A percentile compares a stretch with the other conserved stretches of the same genome.
Conservation (phyloP, 1,139 yeast species). For the Kurtzmaniella natalensis region DNA sequence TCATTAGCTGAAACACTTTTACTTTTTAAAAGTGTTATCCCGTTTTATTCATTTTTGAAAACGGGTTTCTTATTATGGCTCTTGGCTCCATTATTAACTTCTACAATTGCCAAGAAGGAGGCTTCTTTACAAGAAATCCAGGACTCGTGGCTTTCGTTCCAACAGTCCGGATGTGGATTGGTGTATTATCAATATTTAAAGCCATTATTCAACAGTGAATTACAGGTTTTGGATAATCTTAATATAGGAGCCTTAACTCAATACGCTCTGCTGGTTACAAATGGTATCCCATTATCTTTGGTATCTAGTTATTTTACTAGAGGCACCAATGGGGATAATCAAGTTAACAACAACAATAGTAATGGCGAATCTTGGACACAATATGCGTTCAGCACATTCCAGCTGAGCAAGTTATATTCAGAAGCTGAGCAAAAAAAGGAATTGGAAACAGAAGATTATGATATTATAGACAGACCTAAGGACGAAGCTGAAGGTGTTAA, state of each 20-base stretch:
- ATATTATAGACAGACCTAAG: constrained; percentile 36
- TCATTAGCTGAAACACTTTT: constrained; percentile 29
- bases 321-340: no score
- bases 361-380: no score
- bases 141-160: constrained; percentile 23
- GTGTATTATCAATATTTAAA: constrained; percentile 28
- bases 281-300: no score
- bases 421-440: no score
- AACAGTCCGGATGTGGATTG: constrained; percentile 35
- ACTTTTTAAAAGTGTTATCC: constrained; percentile 35
- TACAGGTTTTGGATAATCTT: neutral
- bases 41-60: constrained; percentile 42
- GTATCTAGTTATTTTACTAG: no score
- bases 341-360: no score
- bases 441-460: constrained; percentile 30
- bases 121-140: constrained; percentile 10
- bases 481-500: constrained; percentile 13
- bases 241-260: neutral
- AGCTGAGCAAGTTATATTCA: no score
- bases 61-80: constrained; percentile 49
- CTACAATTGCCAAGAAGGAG: constrained; percentile 8
- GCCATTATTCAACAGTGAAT: constrained; percentile 15
- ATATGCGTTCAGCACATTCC: no score
- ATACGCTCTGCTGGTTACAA: no score
- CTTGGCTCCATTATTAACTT: constrained; percentile 38